phyloP scores from a whole-genome alignment of 148 eudicot species.

The Rheum nobile region DNA sequence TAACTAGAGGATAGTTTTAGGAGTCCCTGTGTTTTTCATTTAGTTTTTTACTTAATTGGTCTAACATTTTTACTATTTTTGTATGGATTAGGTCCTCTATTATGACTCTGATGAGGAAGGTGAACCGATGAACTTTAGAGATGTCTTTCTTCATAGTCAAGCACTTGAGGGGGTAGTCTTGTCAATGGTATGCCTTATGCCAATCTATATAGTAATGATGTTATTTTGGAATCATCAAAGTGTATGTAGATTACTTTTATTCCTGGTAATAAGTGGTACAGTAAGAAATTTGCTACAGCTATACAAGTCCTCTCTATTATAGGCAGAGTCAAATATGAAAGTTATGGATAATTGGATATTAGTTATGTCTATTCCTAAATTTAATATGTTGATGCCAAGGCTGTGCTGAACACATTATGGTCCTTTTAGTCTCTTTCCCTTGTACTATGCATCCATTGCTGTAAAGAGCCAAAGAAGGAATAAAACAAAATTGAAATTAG shows the following conservation, averaged over 20 bases:
- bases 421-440: not conserved
- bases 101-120: constrained; percentile 76
- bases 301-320: not conserved
- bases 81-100: constrained; percentile 52
- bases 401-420: not conserved
- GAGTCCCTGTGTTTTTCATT: not conserved
- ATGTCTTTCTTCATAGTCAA: constrained; percentile 89
- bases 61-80: constrained; percentile 12
- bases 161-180: constrained; percentile 94
- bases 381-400: not conserved
- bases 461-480: not conserved
- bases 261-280: not conserved
- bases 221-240: not conserved
- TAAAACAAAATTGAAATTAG: not conserved
- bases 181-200: constrained; percentile 57
- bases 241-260: not conserved
- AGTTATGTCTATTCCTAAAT: too few relatives aligned
- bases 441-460: not conserved
- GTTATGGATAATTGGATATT: not conserved
- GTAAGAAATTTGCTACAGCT: not conserved
- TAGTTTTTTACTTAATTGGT: not conserved
- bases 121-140: constrained; percentile 84
- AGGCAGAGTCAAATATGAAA: not conserved
- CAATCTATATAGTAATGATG: not conserved
- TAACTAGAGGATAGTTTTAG: not conserved